Evolutionary conservation across 768 basidiomycete species (phyloP).

Genomic region (Termitomyces sp.): DNA sequence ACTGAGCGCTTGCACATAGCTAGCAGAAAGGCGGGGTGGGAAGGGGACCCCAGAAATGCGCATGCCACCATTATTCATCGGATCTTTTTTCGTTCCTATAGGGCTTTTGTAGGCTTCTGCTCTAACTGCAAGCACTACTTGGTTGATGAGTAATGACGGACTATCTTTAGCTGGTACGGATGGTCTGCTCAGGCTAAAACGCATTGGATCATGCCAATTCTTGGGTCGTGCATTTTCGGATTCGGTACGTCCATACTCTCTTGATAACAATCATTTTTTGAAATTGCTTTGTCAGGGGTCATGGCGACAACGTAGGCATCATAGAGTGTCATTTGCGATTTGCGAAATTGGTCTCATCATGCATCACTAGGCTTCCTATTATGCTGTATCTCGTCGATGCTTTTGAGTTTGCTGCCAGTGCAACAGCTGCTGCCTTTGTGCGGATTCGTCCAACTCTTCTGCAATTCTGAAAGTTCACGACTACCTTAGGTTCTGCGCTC

Average conservation of each 20-base stretch:
- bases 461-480: not conserved
- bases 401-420: conserved; percentile 67
- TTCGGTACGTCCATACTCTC: conserved; percentile 32
- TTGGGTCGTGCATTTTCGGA: conserved; percentile 54
- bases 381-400: conserved; percentile 67
- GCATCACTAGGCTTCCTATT: conserved; percentile 48
- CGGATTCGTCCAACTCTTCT: conserved; percentile 5
- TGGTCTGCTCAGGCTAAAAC: conserved; percentile 65
- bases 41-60: conserved; percentile 71
- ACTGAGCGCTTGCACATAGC: conserved; percentile 22
- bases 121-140: conserved; percentile 8
- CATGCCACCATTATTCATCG: conserved; percentile 64
- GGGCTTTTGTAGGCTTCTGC: conserved; percentile 53
- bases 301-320: conserved; percentile 54
- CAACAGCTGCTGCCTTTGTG: conserved; percentile 59
- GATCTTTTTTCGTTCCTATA: conserved; percentile 62
- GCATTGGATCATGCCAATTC: conserved; percentile 78
- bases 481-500: conserved; percentile 37
- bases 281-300: conserved; percentile 24
- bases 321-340: conserved; percentile 1
- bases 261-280: not conserved
- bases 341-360: not conserved
- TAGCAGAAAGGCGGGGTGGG: conserved; percentile 51
- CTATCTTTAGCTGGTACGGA: conserved; percentile 57
- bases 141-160: not conserved